phyloP scores from a whole-genome alignment of 2,329 filamentous ascomycete genomes.

The Zymoseptoria passerinii region DNA sequence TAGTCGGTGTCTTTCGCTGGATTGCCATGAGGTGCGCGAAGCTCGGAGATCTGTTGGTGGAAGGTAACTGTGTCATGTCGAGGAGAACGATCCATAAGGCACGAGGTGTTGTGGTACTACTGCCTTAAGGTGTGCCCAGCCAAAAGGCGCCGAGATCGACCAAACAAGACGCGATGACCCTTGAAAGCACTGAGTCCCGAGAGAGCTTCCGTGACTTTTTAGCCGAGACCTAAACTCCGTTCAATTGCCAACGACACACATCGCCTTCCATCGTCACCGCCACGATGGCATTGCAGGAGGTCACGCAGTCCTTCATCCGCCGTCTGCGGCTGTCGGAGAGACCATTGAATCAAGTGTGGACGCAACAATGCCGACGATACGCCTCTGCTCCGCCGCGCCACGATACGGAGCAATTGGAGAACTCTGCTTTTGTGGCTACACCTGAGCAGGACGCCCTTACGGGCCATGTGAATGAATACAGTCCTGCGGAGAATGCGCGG shows the following conservation, averaged over 20 bases:
- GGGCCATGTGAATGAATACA: slow-evolving; percentile 35
- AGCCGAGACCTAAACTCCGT: background rate
- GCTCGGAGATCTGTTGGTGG: background rate
- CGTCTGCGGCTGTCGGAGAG: slow-evolving; percentile 18
- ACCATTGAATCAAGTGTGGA: slow-evolving; percentile 15
- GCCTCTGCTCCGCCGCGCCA: slow-evolving; percentile 24
- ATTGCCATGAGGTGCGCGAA: background rate
- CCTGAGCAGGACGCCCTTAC: slow-evolving; percentile 31
- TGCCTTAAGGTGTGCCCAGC: background rate
- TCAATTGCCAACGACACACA: background rate
- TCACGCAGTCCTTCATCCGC: slow-evolving; percentile 24
- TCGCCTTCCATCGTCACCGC: slow-evolving; percentile 3
- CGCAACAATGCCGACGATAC: slow-evolving; percentile 24
- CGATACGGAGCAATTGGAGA: slow-evolving; percentile 38
- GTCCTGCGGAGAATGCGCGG: slow-evolving; percentile 33
- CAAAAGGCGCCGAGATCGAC: background rate
- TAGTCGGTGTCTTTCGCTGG: background rate
- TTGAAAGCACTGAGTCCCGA: background rate
- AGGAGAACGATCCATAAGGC: background rate
- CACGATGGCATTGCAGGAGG: slow-evolving; percentile 27
- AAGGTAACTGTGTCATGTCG: background rate
- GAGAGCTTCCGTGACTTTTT: background rate
- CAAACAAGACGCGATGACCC: background rate
- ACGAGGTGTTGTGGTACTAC: background rate
- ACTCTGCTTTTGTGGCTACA: slow-evolving; percentile 23